Base-by-base conservation (phyloP, 2,329 filamentous ascomycete species). In the Neopestalotiopsis sp. region DNA sequence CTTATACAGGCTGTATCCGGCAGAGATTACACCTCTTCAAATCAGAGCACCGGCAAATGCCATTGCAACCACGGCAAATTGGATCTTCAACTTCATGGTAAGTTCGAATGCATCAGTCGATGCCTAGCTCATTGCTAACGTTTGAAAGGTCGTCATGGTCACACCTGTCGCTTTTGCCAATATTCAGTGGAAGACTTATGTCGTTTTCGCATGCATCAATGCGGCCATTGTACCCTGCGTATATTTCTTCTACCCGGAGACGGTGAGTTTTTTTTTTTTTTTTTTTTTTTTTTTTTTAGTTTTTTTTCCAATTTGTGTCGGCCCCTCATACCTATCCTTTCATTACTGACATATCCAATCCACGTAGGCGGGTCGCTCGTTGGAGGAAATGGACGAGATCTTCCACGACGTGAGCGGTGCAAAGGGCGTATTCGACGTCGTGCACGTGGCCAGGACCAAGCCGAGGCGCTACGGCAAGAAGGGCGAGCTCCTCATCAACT, bases 31-130 rank as follows among this genome's bases (percentile, higher is more conserved):
- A n/a, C 70, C 70, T 14, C 45, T 69, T 17, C 28, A 53, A 6
- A 64, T 71, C 13, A 58, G 70, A 24, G 68, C 61, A 13, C 66
- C 61, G 2, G 68, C 66, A 5, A 63, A 64, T 9, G 45, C 66
- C 14, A 65, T 70, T n/a, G 32, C 68, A 4, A 66, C 67, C 10
- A 63, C 69, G 9, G 67, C 67, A 30, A 68, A 70, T 45, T 70
- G 67, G 69, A 57, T 68, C 6, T 71, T 78, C 10, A 76, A 77
- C 3, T 71, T 80, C 1, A 67, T 67, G 64, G 65, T 67, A 24
- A 49, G 53, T 56, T 34, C 14, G 59, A 12, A 28, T 10, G 2
- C 61, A 28, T 28, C 24, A 28, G 24, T 28, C 24, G 2, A 28
- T 28, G 24, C 24, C 24, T 28, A 28, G 24, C 24, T 28, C 24